These are phyloP conservation scores for Stemphylium beticola DNA, from an alignment of 2,329 filamentous ascomycete genomes.

Conservation along the genomic window DNA sequence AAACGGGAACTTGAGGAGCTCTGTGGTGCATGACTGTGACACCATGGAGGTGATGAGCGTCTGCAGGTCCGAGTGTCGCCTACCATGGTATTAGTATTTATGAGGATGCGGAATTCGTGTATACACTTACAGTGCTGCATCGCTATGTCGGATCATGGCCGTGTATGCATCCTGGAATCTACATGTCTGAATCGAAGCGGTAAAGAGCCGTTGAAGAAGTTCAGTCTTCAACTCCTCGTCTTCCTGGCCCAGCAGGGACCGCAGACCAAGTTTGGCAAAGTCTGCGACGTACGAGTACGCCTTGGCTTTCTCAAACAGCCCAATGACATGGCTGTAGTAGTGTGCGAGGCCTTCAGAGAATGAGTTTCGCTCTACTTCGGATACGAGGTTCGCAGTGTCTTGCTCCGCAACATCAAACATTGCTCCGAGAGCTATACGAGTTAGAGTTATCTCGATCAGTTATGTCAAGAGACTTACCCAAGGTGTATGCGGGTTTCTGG, in stretches of 20 bases:
- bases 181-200: constrained; percentile 76
- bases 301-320: constrained; percentile 78
- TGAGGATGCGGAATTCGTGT: background rate
- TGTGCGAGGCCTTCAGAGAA: constrained; percentile 76
- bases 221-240: constrained; percentile 45
- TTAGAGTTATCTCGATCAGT: constrained; percentile 18
- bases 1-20: constrained; percentile 76
- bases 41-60: constrained; percentile 62
- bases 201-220: constrained; percentile 83
- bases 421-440: constrained; percentile 35
- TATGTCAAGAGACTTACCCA: constrained; percentile 64
- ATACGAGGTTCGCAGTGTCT: constrained; percentile 65
- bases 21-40: constrained; percentile 39
- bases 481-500: constrained; percentile 79
- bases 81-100: constrained; percentile 28
- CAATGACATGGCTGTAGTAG: constrained; percentile 86
- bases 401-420: constrained; percentile 45
- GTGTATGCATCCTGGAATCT: constrained; percentile 85
- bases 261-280: constrained; percentile 76
- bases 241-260: constrained; percentile 34
- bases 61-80: constrained; percentile 71
- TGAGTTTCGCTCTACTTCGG: constrained; percentile 71
- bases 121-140: constrained; percentile 64
- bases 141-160: constrained; percentile 74
- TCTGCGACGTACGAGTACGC: constrained; percentile 82